These are phyloP conservation scores for Aspergillus ochraceoroseus DNA, from an alignment of 2,329 filamentous ascomycete species.

Conservation along the genomic window DNA sequence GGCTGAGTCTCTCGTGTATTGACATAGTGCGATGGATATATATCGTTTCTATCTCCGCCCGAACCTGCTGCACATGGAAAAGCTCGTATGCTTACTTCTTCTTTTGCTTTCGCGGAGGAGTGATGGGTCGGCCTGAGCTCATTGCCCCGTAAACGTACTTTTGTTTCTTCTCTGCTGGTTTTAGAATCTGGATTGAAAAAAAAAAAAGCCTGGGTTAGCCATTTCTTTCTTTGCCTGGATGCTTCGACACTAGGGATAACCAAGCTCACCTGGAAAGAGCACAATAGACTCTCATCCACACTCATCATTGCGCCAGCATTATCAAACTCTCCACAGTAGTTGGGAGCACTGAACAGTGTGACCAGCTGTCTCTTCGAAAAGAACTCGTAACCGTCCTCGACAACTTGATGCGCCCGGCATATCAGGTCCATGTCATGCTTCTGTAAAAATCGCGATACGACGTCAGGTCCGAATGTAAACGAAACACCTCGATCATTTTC, in stretches of 20 bases:
- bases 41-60: slow-evolving; percentile 68
- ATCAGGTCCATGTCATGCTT: slow-evolving; percentile 99
- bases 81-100: slow-evolving; percentile 69
- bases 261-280: slow-evolving; percentile 84
- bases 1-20: slow-evolving; percentile 23
- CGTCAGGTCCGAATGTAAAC: slow-evolving; percentile 96
- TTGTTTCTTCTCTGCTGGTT: slow-evolving; percentile 99
- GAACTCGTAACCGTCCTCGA: slow-evolving; percentile 99
- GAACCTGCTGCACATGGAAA: slow-evolving; percentile 77
- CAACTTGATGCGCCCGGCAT: slow-evolving; percentile 96
- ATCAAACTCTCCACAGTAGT: slow-evolving; percentile 99
- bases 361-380: slow-evolving; percentile 98
- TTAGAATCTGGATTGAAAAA: slow-evolving; percentile 67
- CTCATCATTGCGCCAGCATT: slow-evolving; percentile 99
- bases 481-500: slow-evolving; percentile 98
- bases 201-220: slow-evolving; percentile 15
- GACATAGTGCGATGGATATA: slow-evolving; percentile 27
- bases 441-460: slow-evolving; percentile 93
- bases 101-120: slow-evolving; percentile 66
- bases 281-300: slow-evolving; percentile 95
- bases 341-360: slow-evolving; percentile 94
- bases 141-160: slow-evolving; percentile 86
- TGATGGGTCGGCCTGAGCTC: slow-evolving; percentile 64
- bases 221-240: not conserved
- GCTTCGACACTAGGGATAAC: not conserved